A percentile compares a stretch with the other conserved stretches of the same genome.
phyloP scores from a whole-genome alignment of 2,329 filamentous ascomycete genomes.

The Stachybotrys elegans region DNA sequence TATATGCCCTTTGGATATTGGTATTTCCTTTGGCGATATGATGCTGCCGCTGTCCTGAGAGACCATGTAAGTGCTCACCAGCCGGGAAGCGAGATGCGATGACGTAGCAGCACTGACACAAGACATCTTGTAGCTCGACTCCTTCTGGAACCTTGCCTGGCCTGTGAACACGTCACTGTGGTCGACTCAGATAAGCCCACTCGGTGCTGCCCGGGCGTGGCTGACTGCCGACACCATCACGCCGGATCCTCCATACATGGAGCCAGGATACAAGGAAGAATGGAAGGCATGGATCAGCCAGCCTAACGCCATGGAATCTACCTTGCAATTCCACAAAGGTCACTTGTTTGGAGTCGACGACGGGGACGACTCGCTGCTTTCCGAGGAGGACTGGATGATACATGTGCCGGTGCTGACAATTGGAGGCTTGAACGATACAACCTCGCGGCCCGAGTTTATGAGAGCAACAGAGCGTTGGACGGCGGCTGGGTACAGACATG shows the following conservation, averaged over 20 bases:
- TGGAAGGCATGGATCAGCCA: constrained; percentile 1
- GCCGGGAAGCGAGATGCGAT: neutral
- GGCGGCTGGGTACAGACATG: neutral
- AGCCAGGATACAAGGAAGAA: neutral
- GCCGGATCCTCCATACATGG: neutral
- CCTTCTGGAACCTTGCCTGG: constrained; percentile 14
- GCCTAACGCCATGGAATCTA: neutral
- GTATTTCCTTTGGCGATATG: constrained; percentile 14
- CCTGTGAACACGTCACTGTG: constrained; percentile 7
- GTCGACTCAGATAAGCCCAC: constrained; percentile 7
- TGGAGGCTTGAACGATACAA: neutral
- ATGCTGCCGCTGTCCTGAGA: constrained; percentile 8
- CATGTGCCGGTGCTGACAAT: constrained; percentile 1
- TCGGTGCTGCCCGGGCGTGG: constrained; percentile 12
- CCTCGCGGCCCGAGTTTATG: neutral
- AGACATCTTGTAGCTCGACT: constrained; percentile 12
- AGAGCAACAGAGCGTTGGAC: neutral
- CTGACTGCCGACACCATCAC: constrained; percentile 3
- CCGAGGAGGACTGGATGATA: neutral
- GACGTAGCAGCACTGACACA: no score
- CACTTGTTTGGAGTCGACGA: neutral
- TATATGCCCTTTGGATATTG: constrained; percentile 15
- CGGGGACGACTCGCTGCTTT: neutral
- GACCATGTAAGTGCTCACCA: constrained; percentile 6
- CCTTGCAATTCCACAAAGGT: neutral